Base-by-base conservation (phyloP, 2,329 filamentous ascomycete genomes). In the Hymenoscyphus scutula region DNA sequence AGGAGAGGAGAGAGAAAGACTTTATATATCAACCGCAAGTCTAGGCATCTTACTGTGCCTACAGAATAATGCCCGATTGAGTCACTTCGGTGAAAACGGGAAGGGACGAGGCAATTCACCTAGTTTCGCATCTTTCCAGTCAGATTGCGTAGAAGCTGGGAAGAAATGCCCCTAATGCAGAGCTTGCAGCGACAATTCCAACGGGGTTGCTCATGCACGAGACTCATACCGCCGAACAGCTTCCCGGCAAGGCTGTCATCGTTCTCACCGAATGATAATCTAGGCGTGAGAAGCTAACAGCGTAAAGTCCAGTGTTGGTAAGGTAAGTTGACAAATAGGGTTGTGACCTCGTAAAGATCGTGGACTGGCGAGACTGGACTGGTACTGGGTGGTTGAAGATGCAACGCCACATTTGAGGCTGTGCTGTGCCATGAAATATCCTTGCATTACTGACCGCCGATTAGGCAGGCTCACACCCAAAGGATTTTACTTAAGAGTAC, bases 251-350 rank as follows among this genome's bases (percentile, higher is more conserved):
- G 45, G 19, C 19, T 51, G 19, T 15, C 23, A 51, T 25, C 2
- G 45, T 51, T 51, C 45, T 51, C 45, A 25, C 45, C 45, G 45
- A 37, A 51, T 51, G 45, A 51, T 51, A 45, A 5, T n/a, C 38
- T 19, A 45, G 17, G 17, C 17, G 38, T 45, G 7, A 41, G n/a
- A 37, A 37, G 32, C 11, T 11, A 37, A 37, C 15, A 37, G 34
- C 11, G 34, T 37, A 37, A 37, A 45, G n/a, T n/a, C n/a, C n/a
- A n/a, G n/a, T n/a, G n/a, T n/a, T n/a, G n/a, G n/a, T n/a, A n/a
- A n/a, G n/a, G n/a, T n/a, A n/a, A n/a, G 38, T 8, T 19, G 38
- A 13, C 45, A 3, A 51, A 51, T 51, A 51, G 23, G 11, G 19
- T 23, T 51, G 10, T 23, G n/a, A 19, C n/a, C n/a, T 48, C 41